Percentiles rank a stretch among this genome's conserved stretches.
phyloP scores from a whole-genome alignment of 2,329 filamentous ascomycete genomes.

The Ophiostoma piceae region DNA sequence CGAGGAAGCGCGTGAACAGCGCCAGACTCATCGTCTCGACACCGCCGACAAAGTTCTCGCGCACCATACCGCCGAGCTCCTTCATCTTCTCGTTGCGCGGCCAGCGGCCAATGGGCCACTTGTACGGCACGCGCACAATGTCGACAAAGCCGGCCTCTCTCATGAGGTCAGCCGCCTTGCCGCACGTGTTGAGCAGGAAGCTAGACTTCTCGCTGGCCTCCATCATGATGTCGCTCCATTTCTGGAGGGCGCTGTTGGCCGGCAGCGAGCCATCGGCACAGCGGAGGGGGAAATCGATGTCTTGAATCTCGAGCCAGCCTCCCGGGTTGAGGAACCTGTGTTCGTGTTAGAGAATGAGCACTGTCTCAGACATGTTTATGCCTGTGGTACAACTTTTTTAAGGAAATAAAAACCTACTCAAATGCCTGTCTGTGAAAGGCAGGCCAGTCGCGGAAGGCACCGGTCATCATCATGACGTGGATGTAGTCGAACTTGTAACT shows the following conservation, averaged over 20 bases:
- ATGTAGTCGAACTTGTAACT: conserved; percentile 32
- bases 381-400: background rate
- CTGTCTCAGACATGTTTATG: background rate
- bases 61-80: conserved; percentile 35
- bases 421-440: conserved; percentile 29
- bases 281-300: conserved; percentile 33
- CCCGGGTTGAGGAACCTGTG: conserved; percentile 27
- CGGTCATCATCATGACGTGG: conserved; percentile 32
- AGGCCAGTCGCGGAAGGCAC: conserved; percentile 31
- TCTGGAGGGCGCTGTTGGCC: conserved; percentile 28
- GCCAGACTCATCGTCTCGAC: conserved; percentile 37
- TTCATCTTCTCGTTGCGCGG: conserved; percentile 35
- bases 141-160: conserved; percentile 35
- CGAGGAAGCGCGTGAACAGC: conserved; percentile 36
- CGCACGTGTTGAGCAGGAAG: conserved; percentile 31
- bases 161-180: conserved; percentile 31
- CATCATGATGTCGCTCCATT: conserved; percentile 33
- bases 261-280: conserved; percentile 33
- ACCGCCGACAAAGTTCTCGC: conserved; percentile 33
- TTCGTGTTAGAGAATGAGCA: background rate
- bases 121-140: conserved; percentile 32
- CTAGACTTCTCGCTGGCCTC: conserved; percentile 32
- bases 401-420: conserved; percentile 24
- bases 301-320: conserved; percentile 32
- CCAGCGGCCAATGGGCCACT: conserved; percentile 40